phyloP scores from a whole-genome alignment of 768 basidiomycete species.

The Lactifluus subvellereus region DNA sequence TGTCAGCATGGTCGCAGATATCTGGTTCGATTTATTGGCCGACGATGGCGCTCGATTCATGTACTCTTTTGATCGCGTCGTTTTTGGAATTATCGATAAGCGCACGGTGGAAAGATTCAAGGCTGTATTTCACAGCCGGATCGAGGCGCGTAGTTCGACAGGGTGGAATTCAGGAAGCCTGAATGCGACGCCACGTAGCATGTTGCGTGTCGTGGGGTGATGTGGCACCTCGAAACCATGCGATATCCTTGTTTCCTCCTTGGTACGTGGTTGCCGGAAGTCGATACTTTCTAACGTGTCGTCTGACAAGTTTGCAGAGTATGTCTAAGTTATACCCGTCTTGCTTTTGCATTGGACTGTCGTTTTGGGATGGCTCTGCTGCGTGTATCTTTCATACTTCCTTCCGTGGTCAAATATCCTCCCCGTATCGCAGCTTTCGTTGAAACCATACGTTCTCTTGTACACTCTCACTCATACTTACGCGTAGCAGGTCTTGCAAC shows the following conservation, averaged over 20 bases:
- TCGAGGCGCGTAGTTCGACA: not conserved
- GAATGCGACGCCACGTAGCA: not conserved
- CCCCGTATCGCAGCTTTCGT: not conserved
- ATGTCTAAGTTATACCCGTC: not conserved
- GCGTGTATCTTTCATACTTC: not conserved
- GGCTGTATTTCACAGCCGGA: constrained; percentile 30
- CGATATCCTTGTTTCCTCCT: not conserved
- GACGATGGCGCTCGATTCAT: constrained; percentile 47
- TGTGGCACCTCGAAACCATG: constrained; percentile 59
- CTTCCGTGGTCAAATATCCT: not conserved
- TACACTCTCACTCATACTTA: not conserved
- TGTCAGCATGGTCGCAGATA: constrained; percentile 48
- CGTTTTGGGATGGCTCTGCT: not conserved
- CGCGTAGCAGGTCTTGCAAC: not conserved
- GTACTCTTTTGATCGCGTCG: constrained; percentile 51
- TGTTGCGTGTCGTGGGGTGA: constrained; percentile 16
- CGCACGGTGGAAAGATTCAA: constrained; percentile 43
- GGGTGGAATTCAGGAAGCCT: not conserved
- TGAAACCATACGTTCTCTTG: not conserved
- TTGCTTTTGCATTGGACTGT: not conserved
- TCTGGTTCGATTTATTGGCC: constrained; percentile 59
- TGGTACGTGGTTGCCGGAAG: not conserved
- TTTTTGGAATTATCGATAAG: constrained; percentile 60
- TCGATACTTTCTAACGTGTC: not conserved
- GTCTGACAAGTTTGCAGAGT: not conserved